These are phyloP conservation scores for Hypomyces rosellus DNA, from an alignment of 2,329 filamentous ascomycete genomes.

Conservation along the genomic window DNA sequence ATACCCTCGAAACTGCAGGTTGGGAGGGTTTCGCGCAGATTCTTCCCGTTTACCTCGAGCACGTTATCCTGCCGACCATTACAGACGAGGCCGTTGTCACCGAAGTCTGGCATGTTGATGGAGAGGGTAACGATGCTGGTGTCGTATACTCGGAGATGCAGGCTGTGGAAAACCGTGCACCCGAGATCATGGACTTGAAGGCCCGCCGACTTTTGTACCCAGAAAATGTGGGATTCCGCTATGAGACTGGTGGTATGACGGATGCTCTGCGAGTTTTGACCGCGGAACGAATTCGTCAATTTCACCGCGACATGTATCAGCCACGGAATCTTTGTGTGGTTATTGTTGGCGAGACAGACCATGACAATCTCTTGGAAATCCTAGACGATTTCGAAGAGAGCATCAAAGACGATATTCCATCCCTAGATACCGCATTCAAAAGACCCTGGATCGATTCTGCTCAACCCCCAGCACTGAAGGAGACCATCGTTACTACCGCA, in stretches of 20 bases:
- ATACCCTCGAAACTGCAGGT: constrained; percentile 88
- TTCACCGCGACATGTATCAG: constrained; percentile 96
- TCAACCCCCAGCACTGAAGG: constrained; percentile 63
- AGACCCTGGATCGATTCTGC: constrained; percentile 88
- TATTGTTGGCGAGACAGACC: constrained; percentile 86
- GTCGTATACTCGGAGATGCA: constrained; percentile 99
- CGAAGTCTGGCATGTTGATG: constrained; percentile 94
- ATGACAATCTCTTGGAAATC: constrained; percentile 70
- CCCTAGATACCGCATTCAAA: constrained; percentile 67
- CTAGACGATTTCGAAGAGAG: constrained; percentile 84
- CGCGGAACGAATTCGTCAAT: constrained; percentile 84
- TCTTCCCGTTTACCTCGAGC: constrained; percentile 89
- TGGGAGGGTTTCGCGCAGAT: constrained; percentile 97
- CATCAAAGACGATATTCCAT: constrained; percentile 75
- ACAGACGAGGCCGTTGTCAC: constrained; percentile 92
- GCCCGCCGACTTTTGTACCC: constrained; percentile 79
- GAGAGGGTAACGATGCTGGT: constrained; percentile 87
- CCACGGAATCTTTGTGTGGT: constrained; percentile 90
- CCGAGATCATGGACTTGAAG: constrained; percentile 80
- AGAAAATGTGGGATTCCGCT: constrained; percentile 84
- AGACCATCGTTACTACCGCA: constrained; percentile 69
- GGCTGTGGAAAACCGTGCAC: constrained; percentile 76
- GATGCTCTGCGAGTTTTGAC: constrained; percentile 81
- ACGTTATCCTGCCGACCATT: constrained; percentile 83
- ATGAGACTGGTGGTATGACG: constrained; percentile 98